phyloP scores from a whole-genome alignment of 805 yeast species.

The Cyberlindnera maritima region DNA sequence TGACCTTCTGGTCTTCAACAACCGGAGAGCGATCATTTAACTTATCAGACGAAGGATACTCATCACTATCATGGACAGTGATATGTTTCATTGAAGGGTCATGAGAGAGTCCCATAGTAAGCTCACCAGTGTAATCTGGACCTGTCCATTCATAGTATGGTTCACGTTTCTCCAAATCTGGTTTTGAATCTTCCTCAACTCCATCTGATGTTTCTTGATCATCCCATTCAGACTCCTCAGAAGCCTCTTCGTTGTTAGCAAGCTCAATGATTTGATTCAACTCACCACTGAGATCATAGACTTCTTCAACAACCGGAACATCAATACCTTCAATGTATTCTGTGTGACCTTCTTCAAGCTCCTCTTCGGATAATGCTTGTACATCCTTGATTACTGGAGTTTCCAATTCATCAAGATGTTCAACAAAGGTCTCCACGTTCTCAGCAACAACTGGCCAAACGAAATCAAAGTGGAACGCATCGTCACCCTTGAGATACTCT shows the following conservation, averaged over 20 bases:
- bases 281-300: background rate
- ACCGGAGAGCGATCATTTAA: background rate
- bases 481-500: slow-evolving; percentile 14
- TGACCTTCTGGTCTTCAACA: background rate
- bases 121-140: background rate
- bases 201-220: too few species aligned
- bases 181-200: too few species aligned
- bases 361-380: background rate
- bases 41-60: background rate
- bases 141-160: background rate
- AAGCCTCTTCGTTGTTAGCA: too few species aligned
- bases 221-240: too few species aligned
- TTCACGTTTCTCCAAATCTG: too few species aligned
- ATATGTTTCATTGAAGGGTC: background rate
- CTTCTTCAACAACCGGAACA: too few species aligned
- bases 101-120: background rate
- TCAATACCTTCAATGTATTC: background rate
- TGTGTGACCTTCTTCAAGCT: background rate
- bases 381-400: background rate
- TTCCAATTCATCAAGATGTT: background rate
- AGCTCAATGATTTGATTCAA: background rate
- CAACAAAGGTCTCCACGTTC: background rate
- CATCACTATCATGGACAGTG: background rate
- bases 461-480: slow-evolving; percentile 14
- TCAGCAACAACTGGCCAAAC: slow-evolving; percentile 6